Base-by-base conservation (phyloP, 768 basidiomycete genomes). In the Coprinellus aureogranulatus region DNA sequence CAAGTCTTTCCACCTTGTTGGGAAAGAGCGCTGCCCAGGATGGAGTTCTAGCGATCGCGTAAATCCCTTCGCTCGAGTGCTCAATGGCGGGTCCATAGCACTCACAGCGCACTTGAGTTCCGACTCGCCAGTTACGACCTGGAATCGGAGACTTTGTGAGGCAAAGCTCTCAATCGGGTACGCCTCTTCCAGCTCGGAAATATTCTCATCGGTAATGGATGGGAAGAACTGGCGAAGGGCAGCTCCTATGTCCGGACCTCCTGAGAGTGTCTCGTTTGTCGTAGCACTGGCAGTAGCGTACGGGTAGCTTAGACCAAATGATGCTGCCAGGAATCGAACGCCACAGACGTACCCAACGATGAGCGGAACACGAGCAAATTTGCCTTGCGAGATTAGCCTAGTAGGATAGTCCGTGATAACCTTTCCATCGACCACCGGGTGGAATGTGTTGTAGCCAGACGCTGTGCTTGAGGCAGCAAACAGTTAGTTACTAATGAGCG, bases 221-320 rank as follows among this genome's bases (percentile, higher is more conserved):
- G 85, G 83, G 69, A 80, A 84, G 62, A 72, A 80, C 1, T 53
- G 26, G 28, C 72, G 65, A 31, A 83, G 61, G 4, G 75, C 74
- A 1, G 72, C 47, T 1, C 69, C 59, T 37, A 83, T 68, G 49
- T 75, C 69, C 16, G 61, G 61, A 2, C 79, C 77, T 11, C 74
- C 70, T 3, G 78, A 75, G 31, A 82, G 66, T 1, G 86, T 83
- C 64, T 88, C 85, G 50, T 88, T 85, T 6, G 83, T 81, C 2
- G 83, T 84, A 0, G 84, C 72, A 2, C 86, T 76, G 53, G 3
- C 57, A 14, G 31, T 10, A 2, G 6, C 25, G 22, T 37, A 41
- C 40, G 16, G 34, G 54, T 12, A 20, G 31, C 27, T 51, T 48
- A 22, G n/a, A 41, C 34, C 34, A 34, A 34, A 34, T 34, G 8